Conservation (phyloP, 1,284 basidiomycete species). For the Ceratobasidium sp. region DNA sequence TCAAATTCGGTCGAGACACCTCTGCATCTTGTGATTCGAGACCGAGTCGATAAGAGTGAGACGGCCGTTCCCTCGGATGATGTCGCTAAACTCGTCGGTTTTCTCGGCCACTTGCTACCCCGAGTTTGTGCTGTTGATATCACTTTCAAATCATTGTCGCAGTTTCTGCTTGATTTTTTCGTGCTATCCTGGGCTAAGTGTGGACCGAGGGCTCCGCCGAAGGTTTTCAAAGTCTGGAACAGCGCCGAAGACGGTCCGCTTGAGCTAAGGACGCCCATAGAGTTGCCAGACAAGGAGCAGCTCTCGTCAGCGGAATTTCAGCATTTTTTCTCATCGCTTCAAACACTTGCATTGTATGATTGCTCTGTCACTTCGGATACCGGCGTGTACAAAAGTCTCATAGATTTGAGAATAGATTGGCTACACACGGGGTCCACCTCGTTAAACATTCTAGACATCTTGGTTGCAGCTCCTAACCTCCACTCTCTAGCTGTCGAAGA, state of each 20-base stretch:
- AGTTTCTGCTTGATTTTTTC: neutral
- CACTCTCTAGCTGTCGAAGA: neutral
- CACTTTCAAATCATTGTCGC: neutral
- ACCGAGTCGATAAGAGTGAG: neutral
- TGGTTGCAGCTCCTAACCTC: neutral
- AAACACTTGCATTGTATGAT: neutral
- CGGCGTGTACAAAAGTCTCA: neutral
- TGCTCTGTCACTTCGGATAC: neutral
- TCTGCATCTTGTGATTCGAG: neutral
- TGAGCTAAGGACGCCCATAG: neutral
- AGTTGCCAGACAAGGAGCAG: neutral
- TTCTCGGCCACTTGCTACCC: neutral
- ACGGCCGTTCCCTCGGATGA: neutral
- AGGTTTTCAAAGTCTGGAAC: conserved; percentile 9
- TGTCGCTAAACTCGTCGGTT: neutral
- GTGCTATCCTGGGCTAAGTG: neutral
- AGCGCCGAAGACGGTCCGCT: neutral
- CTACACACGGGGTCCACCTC: neutral
- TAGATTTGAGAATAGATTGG: neutral
- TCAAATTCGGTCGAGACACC: neutral
- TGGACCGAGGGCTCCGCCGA: neutral
- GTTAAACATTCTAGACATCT: neutral
- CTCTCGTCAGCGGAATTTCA: neutral
- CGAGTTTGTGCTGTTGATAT: neutral
- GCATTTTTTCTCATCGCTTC: neutral